Base-by-base conservation (phyloP, 75 land plant species). In the Cunninghamia lanceolata region DNA sequence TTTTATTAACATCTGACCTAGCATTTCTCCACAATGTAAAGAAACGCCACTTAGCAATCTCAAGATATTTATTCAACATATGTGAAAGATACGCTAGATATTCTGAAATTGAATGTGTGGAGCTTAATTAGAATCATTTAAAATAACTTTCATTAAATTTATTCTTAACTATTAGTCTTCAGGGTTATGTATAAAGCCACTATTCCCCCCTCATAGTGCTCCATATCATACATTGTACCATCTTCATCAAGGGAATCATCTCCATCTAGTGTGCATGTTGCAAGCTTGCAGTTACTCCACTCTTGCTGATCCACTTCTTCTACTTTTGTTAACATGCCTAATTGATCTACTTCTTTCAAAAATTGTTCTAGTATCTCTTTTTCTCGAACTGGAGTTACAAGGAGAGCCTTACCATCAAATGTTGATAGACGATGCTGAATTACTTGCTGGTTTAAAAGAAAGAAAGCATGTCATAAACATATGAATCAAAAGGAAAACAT, bases 201-300 rank as follows among this genome's bases (percentile, higher is more conserved):
- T 19, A 83, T n/a, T 47, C 88, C 88, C 71, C 85, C 85, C n/a
- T 87, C 88, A 83, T 87, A 87, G 46, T 87, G 85, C 32, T 83
- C 85, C 43, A 84, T 68, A 42, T 63, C 85, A 83, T 83, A 73
- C 52, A 87, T 38, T 70, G 88, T 87, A 78, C 43, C 25, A 40
- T 78, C 42, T 78, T 42, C 81, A 39, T 78, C 81, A 36, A 77
- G 40, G 50, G 39, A 85, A 52, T 59, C 53, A 30, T 74, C 88
- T 11, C 83, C 73, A 54, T 82, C 84, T 47, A 38, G 25, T 38
- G 82, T 79, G 38, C 19, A 47, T 42, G 84, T 10, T 40, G 75
- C 43, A 83, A 66, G 45, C 53, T 79, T 87, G 76, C 85, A 87
- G 0, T 47, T 39, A 10, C 14, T 82, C 88, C 88, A 87, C 52